phyloP scores from a whole-genome alignment of 2,329 filamentous ascomycete species.

The Helotiales sp. region DNA sequence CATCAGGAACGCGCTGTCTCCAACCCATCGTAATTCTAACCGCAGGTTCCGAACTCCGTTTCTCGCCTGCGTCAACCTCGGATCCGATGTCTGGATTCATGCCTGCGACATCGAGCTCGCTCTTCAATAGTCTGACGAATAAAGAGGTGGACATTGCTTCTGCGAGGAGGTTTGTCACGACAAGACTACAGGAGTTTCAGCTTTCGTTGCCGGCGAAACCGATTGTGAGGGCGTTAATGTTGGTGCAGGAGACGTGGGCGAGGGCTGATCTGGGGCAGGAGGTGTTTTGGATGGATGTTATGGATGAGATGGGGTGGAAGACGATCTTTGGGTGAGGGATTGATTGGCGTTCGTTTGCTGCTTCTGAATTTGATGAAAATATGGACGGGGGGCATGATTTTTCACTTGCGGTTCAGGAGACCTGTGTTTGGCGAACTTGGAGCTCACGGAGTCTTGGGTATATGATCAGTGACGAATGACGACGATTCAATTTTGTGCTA shows the following conservation, averaged over 20 bases:
- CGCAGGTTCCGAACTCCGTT: constrained; percentile 36
- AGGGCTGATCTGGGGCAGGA: constrained; percentile 34
- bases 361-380: background rate
- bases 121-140: constrained; percentile 35
- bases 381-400: background rate
- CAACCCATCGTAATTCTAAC: constrained; percentile 39
- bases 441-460: background rate
- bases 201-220: constrained; percentile 39
- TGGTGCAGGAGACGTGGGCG: constrained; percentile 39
- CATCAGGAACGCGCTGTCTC: constrained; percentile 39
- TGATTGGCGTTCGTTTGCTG: background rate
- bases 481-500: too few species aligned
- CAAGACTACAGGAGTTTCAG: constrained; percentile 38
- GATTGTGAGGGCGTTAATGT: constrained; percentile 30
- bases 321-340: constrained; percentile 36
- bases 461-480: background rate
- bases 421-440: background rate
- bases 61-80: constrained; percentile 23
- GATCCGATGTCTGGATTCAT: constrained; percentile 16
- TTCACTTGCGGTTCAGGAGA: background rate
- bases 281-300: constrained; percentile 40
- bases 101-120: constrained; percentile 11
- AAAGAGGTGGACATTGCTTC: constrained; percentile 38
- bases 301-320: constrained; percentile 34
- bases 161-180: constrained; percentile 35